Evolutionary conservation across 2,329 filamentous ascomycete genomes (phyloP).

Genomic region (Magnaporthales sp.): DNA sequence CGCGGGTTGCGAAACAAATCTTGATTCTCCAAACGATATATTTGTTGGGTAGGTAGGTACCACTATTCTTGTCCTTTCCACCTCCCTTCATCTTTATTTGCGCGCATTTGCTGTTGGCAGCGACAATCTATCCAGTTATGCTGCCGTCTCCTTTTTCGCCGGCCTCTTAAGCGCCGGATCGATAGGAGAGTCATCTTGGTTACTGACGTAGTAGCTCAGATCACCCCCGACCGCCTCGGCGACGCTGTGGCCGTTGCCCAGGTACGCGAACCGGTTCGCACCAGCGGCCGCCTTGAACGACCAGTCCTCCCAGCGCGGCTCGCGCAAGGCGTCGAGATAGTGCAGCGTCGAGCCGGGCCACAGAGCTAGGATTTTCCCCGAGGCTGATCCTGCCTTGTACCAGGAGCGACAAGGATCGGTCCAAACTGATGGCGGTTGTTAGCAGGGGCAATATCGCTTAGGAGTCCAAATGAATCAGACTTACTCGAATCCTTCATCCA

Average conservation of each 20-base stretch:
- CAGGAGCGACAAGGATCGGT: conserved; percentile 19
- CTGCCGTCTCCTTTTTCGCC: neutral
- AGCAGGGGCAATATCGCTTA: conserved; percentile 13
- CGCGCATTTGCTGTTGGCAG: too few species aligned
- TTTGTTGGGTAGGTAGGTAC: too few species aligned
- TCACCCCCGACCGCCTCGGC: neutral
- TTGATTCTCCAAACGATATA: too few species aligned
- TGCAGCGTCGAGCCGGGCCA: conserved; percentile 17
- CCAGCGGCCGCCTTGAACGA: conserved; percentile 13
- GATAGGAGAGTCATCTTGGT: neutral
- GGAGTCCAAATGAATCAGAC: conserved; percentile 12
- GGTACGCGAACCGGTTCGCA: conserved; percentile 13
- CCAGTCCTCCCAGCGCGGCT: conserved; percentile 25
- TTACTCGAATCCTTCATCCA: conserved; percentile 20
- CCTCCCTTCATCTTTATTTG: too few species aligned
- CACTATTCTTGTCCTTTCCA: too few species aligned
- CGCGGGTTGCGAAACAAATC: too few species aligned
- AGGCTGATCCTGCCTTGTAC: conserved; percentile 18
- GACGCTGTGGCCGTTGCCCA: conserved; percentile 8
- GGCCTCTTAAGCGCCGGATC: neutral
- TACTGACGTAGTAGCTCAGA: neutral
- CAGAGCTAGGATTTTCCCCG: conserved; percentile 17
- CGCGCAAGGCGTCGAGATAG: conserved; percentile 15
- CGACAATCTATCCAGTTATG: too few species aligned
- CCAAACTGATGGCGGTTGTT: conserved; percentile 17